A percentile compares a stretch with the other conserved stretches of the same genome.
phyloP scores from a whole-genome alignment of 345 rosid genomes.

The Gossypium australe region DNA sequence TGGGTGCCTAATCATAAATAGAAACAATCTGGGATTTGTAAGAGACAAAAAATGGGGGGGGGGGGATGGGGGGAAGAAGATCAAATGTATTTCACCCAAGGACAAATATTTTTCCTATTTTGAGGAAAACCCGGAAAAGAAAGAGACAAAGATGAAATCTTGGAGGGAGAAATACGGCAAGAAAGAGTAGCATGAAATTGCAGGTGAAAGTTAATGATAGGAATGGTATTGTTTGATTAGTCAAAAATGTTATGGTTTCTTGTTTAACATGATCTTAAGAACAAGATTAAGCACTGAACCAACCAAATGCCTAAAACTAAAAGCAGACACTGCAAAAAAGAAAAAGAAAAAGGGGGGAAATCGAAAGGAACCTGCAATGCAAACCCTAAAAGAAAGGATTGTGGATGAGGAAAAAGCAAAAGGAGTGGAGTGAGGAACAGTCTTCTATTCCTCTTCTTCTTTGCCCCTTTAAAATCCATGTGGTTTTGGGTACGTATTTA shows the following conservation, averaged over 20 bases:
- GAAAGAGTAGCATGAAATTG: background rate
- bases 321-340: background rate
- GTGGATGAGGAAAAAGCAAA: background rate
- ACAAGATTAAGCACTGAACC: background rate
- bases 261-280: background rate
- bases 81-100: background rate
- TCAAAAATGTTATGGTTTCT: background rate
- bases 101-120: background rate
- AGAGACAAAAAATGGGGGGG: background rate
- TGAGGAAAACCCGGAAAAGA: slow-evolving; percentile 1
- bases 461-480: background rate
- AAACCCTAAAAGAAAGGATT: background rate
- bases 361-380: background rate
- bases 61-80: background rate
- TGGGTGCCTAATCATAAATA: background rate
- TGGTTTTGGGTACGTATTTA: background rate
- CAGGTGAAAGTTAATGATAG: background rate
- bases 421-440: background rate
- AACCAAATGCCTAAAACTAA: background rate
- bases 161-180: background rate
- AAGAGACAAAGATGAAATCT: background rate
- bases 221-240: background rate
- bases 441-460: background rate
- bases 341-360: background rate
- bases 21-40: background rate